Conservation (phyloP, 2,329 filamentous ascomycete species). For the Beauveria medogensis region DNA sequence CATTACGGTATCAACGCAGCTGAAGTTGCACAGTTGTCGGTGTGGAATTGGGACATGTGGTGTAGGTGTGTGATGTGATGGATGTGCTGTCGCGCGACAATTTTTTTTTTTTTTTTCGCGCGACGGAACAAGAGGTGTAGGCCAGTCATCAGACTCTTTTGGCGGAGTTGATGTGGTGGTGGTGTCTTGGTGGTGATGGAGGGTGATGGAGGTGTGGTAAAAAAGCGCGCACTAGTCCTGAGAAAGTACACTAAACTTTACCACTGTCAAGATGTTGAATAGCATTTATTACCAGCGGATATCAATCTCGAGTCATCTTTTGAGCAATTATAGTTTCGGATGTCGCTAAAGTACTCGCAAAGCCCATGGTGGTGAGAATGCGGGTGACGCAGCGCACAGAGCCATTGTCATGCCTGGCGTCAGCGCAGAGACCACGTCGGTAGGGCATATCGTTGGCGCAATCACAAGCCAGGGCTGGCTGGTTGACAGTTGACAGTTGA, state of each 20-base stretch:
- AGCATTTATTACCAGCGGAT: neutral
- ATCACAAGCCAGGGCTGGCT: neutral
- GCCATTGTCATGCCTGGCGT: neutral
- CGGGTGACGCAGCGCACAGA: slow-evolving; percentile 8
- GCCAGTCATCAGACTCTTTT: slow-evolving; percentile 1
- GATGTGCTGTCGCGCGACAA: slow-evolving; percentile 5
- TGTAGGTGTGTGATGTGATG: slow-evolving; percentile 1
- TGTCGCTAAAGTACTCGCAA: slow-evolving; percentile 1
- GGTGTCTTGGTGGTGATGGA: neutral
- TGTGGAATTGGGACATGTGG: slow-evolving; percentile 1
- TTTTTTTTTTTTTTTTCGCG: neutral
- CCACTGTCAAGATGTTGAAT: neutral
- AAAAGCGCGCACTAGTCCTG: neutral
- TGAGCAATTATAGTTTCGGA: neutral
- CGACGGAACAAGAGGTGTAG: neutral
- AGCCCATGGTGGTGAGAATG: slow-evolving; percentile 1
- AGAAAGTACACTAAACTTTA: neutral
- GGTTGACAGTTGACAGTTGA: neutral
- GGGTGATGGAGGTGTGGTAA: neutral
- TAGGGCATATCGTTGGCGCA: neutral
- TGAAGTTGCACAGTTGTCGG: slow-evolving; percentile 1
- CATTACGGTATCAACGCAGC: neutral
- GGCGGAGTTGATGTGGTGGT: neutral
- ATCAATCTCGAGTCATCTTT: slow-evolving; percentile 4
- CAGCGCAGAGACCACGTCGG: slow-evolving; percentile 1